These are phyloP conservation scores for Cytospora schulzeri DNA, from an alignment of 2,329 filamentous ascomycete species.

Conservation along the genomic window DNA sequence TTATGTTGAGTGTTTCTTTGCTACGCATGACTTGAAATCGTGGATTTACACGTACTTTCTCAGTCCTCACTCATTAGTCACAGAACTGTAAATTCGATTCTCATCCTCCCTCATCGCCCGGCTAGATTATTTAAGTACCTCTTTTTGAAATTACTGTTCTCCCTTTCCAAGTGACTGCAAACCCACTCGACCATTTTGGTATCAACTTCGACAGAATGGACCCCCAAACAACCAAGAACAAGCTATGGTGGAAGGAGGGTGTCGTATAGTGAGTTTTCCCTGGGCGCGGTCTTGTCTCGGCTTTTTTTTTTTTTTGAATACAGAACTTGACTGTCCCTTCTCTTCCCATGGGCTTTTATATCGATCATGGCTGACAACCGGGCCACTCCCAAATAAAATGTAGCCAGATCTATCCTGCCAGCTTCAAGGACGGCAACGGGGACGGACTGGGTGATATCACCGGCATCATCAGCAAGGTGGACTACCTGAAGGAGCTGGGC, in stretches of 20 bases:
- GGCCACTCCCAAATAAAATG: neutral
- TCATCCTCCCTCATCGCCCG: neutral
- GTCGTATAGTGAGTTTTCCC: conserved; percentile 27
- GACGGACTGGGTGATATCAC: conserved; percentile 56
- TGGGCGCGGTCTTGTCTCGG: neutral
- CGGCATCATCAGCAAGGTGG: conserved; percentile 55
- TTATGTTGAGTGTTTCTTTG: neutral
- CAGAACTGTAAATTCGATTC: neutral
- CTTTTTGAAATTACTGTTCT: neutral
- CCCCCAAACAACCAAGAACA: neutral
- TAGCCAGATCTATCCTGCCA: conserved; percentile 57
- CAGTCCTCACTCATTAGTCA: neutral
- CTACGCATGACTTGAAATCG: neutral
- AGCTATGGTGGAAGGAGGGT: conserved; percentile 28
- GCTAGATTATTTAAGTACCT: neutral
- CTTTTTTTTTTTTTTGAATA: neutral
- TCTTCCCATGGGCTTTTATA: neutral
- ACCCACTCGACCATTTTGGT: neutral
- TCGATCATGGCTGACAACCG: neutral
- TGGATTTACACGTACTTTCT: neutral
- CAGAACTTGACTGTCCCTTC: neutral
- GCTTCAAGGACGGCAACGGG: conserved; percentile 57
- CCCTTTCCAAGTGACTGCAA: neutral
- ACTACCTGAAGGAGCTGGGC: conserved; percentile 54
- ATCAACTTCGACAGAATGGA: neutral